Evolutionary conservation across 495 filamentous ascomycete genomes (phyloP), one percentile per base, ranked within the genome.

Genomic region (Paragyromitra xinjiangensis): DNA sequence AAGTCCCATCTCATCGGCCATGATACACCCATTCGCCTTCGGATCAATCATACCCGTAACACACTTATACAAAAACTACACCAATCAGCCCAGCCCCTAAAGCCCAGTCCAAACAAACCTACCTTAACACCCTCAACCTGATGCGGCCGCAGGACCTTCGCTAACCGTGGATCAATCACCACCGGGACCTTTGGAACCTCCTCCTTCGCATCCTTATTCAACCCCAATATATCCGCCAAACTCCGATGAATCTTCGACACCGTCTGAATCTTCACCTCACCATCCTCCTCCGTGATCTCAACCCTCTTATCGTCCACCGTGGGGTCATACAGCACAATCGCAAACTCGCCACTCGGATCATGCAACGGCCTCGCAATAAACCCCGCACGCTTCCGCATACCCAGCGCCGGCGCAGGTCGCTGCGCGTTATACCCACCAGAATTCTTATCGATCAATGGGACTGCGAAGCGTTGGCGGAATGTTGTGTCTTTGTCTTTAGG

Each of bases 1-100:
- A 42, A 99, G 84, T 56, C 95, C 95, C 95, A 99, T 99, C 80
- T 97, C 95, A 82, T 99, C 95, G 77, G 95, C 95, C 95, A 99
- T 99, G 83, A 99, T 99, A 83, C 95, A 98, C 0, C 95, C 95
- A 84, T 98, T 93, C 26, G 96, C 96, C 70, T 94, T 95, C 55
- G 91, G 88, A 82, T 99, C 95, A 77, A 98, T 90, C 88, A 98
- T 87, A 6, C 95, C 95, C 29, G 95, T 98, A 22, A 94, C 93
- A 83, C 93, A 96, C 65, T 89, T 88, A 83, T 98, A 99, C 85
- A 99, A 89, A 81, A 99, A 99, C 87, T 89, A 76, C 24, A 34
- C 8, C 22, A 70, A 45, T 64, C 6, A 67, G 9, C 24, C 7
- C 64, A 19, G 42, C n/a, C 24, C 39, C 22, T 7, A 61, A 68